phyloP scores from a whole-genome alignment of 805 yeast genomes.

The Starmerella floris region DNA sequence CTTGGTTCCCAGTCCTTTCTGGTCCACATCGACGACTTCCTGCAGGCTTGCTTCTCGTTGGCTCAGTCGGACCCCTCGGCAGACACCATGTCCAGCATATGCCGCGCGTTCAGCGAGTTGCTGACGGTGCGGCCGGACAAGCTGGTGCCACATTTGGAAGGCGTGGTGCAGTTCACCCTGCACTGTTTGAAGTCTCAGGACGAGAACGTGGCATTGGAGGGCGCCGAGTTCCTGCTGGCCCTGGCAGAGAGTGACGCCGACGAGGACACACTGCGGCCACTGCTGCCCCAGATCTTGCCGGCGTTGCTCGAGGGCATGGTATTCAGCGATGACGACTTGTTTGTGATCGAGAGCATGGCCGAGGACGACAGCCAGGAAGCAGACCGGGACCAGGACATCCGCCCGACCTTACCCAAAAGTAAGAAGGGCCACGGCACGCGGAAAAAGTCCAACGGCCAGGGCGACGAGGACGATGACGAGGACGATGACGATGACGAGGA shows the following conservation, averaged over 20 bases:
- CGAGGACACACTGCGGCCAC: conserved; percentile 40
- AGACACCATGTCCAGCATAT: conserved; percentile 57
- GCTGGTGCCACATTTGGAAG: conserved; percentile 63
- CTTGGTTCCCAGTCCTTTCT: conserved; percentile 53
- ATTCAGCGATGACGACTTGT: conserved; percentile 68
- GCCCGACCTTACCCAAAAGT: conserved; percentile 62
- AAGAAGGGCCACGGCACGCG: conserved; percentile 33
- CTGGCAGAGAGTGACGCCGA: conserved; percentile 54
- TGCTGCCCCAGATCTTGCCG: conserved; percentile 57
- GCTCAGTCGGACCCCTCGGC: conserved; percentile 47
- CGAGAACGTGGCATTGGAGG: conserved; percentile 75
- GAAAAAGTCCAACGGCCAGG: conserved; percentile 11
- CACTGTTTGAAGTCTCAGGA: conserved; percentile 58
- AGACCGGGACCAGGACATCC: conserved; percentile 78
- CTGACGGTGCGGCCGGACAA: conserved; percentile 71
- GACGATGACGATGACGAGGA: conserved; percentile 65
- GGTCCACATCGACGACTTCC: conserved; percentile 50
- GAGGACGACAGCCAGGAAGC: conserved; percentile 65
- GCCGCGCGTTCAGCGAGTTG: conserved; percentile 58
- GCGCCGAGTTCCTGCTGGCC: conserved; percentile 78
- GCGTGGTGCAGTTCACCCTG: conserved; percentile 72
- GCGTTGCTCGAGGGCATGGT: conserved; percentile 70
- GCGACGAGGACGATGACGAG: conserved; percentile 37
- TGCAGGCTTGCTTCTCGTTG: conserved; percentile 50
- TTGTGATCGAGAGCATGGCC: conserved; percentile 50